Evolutionary conservation across 306 rosid genomes (phyloP), one percentile per base, ranked within the genome.

Genomic region (Argentina anserina): DNA sequence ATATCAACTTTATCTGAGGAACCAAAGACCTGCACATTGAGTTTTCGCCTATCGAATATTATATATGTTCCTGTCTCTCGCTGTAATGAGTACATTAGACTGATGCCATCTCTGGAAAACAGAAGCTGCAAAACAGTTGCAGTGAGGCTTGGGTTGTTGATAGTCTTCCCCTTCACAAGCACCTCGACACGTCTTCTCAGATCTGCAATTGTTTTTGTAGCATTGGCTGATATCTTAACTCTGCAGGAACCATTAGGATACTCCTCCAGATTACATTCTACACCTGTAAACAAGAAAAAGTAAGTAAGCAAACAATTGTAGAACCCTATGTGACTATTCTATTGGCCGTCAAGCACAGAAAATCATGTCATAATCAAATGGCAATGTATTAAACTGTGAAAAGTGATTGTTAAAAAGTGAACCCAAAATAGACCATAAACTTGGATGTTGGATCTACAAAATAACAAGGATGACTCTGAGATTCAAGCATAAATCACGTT

Each of bases 211-310:
- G 71, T 86, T 84, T 65, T 87, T 39, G 99, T 95, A 65, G 97
- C 99, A 84, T 87, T 91, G 53, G 97, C 93, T 29, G 92, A 84
- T 71, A 95, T 85, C 86, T 79, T 91, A 76, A 95, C 80, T 25
- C 91, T 84, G 76, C 78, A 76, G 63, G 96, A 90, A 69, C 97
- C 97, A 63, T 84, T 95, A 61, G 75, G 56, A 78, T 76, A 84
- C 61, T 36, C 73, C 21, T 87, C 87, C 10, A 81, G 79, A 71
- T 53, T 73, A 73, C 88, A 87, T 77, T 91, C 93, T 73, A 85
- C 85, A 67, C 97, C 97, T 91, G 69, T 31, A 36, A 75, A 66
- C 61, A 78, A 67, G 78, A 78, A 76, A 61, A 65, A 50, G 20
- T 62, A 55, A 56, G 86, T 76, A 65, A 83, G 37, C 47, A 63